Evolutionary conservation across 75 land plant species (phyloP).

Genomic region (Cryptomeria japonica): DNA sequence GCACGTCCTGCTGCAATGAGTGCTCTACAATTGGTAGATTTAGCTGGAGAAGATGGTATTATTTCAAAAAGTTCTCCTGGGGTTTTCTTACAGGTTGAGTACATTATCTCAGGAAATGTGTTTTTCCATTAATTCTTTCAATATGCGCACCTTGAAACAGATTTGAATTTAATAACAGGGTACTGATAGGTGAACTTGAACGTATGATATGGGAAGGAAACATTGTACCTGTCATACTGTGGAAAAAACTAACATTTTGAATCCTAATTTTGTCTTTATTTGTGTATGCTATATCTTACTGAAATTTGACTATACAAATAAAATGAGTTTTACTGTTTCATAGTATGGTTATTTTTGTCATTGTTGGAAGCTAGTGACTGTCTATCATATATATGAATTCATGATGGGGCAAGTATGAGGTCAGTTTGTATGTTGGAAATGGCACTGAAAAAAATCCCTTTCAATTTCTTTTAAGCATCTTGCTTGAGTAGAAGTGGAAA

Average conservation of each 20-base stretch:
- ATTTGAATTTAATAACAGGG: neutral
- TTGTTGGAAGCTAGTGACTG: neutral
- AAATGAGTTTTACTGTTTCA: neutral
- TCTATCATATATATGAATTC: neutral
- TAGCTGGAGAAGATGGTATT: constrained; percentile 76
- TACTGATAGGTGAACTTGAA: neutral
- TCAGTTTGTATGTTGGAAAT: neutral
- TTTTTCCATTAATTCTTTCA: neutral
- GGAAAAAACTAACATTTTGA: neutral
- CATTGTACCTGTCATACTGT: neutral
- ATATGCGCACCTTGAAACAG: neutral
- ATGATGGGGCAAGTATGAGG: neutral
- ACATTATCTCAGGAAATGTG: neutral
- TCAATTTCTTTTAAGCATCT: neutral
- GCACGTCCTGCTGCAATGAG: constrained; percentile 76
- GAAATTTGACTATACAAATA: neutral
- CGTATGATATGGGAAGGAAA: neutral
- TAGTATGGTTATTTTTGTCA: neutral
- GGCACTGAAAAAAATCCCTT: neutral
- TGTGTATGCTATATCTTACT: neutral
- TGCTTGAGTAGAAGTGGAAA: neutral
- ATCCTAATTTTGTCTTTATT: neutral
- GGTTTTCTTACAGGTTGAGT: constrained; percentile 83
- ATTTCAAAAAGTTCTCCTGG: constrained; percentile 75
- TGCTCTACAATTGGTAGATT: constrained; percentile 51